Evolutionary conservation across 306 rosid species (phyloP).

Genomic region (Cucurbita pepo): DNA sequence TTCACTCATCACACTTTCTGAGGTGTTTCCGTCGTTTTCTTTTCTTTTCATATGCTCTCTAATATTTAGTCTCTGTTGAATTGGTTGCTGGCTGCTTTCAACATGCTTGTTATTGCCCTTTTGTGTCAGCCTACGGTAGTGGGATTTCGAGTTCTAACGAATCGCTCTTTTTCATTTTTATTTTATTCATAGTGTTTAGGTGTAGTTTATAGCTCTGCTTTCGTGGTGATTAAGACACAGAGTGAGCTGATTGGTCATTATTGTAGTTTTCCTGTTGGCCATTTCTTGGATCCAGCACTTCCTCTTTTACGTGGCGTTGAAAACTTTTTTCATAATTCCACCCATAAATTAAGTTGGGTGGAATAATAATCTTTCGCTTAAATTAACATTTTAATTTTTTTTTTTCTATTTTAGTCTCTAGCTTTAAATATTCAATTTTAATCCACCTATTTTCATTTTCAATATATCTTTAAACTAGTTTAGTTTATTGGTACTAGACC

Average conservation of each 20-base stretch:
- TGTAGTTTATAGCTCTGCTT: neutral
- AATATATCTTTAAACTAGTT: no score
- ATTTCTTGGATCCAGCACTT: neutral
- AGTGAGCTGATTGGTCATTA: neutral
- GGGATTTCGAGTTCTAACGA: neutral
- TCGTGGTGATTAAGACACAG: neutral
- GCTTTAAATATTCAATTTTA: no score
- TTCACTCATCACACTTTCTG: neutral
- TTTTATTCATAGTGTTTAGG: neutral
- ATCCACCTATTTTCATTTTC: no score
- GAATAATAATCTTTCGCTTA: no score
- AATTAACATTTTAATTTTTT: no score
- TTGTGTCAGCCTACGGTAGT: neutral
- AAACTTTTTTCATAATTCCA: neutral
- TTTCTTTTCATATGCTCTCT: neutral
- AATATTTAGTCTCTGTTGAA: neutral
- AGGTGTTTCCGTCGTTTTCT: neutral
- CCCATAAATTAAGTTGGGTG: neutral
- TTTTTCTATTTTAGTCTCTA: no score
- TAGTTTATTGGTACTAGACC: no score
- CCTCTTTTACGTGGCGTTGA: neutral
- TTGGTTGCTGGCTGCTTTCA: neutral
- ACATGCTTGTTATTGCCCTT: neutral
- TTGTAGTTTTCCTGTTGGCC: neutral
- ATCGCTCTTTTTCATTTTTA: neutral